Conservation (phyloP, 148 eudicot species). For the Rhododendron williamsianum region DNA sequence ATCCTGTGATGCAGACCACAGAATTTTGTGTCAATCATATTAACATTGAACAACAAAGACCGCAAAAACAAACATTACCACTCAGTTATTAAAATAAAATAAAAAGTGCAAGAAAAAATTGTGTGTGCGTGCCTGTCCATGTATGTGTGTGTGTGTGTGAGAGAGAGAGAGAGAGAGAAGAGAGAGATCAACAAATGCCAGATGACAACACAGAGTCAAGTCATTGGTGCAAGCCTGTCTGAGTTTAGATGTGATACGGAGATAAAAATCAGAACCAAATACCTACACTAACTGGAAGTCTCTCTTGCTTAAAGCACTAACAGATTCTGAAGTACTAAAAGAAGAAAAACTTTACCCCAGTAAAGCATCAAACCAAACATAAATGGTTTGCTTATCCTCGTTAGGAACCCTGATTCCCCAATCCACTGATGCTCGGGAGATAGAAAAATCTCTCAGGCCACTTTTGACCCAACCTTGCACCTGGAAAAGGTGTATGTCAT, state of each 20-base stretch:
- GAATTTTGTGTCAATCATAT: neutral
- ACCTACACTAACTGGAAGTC: neutral
- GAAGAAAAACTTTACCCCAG: constrained; percentile 39
- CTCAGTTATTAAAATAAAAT: neutral
- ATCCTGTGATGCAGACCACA: neutral
- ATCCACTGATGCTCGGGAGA: constrained; percentile 50
- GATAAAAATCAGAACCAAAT: neutral
- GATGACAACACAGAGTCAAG: neutral
- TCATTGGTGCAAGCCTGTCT: neutral
- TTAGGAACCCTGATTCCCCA: constrained; percentile 57
- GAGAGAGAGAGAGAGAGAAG: neutral
- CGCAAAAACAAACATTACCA: neutral
- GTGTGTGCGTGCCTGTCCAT: neutral
- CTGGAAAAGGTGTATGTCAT: constrained; percentile 18
- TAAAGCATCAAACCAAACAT: constrained; percentile 76
- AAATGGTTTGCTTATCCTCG: constrained; percentile 50
- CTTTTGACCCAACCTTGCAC: constrained; percentile 58
- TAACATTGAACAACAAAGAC: neutral
- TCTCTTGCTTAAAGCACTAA: neutral
- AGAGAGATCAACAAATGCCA: neutral
- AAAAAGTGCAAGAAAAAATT: neutral
- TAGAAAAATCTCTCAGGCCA: constrained; percentile 56
- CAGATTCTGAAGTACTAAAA: neutral
- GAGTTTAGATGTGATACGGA: neutral
- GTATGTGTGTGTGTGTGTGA: neutral